A percentile compares a stretch with the other conserved stretches of the same genome.
These are phyloP conservation scores for Solanum virginianum DNA, from an alignment of 257 asterid species.

Conservation along the genomic window DNA sequence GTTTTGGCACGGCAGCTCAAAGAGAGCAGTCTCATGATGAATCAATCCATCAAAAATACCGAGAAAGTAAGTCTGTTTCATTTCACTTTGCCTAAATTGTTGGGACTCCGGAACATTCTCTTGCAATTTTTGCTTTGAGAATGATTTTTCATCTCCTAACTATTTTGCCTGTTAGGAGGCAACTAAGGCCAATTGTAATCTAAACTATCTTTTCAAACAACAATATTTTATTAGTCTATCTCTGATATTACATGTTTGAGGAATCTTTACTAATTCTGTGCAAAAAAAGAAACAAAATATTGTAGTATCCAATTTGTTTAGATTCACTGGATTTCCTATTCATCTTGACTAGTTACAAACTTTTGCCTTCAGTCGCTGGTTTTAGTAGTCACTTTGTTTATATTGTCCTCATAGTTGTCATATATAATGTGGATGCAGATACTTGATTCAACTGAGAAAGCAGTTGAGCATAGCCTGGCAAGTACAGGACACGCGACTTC, in stretches of 20 bases:
- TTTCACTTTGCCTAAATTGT: background rate
- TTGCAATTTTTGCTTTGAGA: background rate
- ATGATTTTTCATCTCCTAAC: background rate
- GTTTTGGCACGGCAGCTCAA: slow-evolving; percentile 75
- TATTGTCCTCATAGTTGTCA: background rate
- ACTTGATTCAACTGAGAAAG: slow-evolving; percentile 81
- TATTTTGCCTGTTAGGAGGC: background rate
- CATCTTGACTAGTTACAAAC: background rate
- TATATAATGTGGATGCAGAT: slow-evolving; percentile 28
- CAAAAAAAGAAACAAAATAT: background rate
- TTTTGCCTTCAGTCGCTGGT: background rate
- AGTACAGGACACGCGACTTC: slow-evolving; percentile 68
- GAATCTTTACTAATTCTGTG: background rate
- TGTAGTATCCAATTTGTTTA: background rate
- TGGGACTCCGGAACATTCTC: background rate
- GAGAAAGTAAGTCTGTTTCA: slow-evolving; percentile 45
- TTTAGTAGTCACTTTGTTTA: background rate
- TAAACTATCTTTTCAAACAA: background rate
- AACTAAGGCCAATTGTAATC: background rate
- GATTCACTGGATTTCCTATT: background rate
- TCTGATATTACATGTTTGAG: background rate
- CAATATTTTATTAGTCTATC: background rate
- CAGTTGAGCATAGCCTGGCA: slow-evolving; percentile 84
- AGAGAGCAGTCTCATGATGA: slow-evolving; percentile 79
- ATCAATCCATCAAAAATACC: slow-evolving; percentile 63